Evolutionary conservation across 1,284 basidiomycete species (phyloP), one percentile per base, ranked within the genome.

Genomic region (Peniophora sp.): DNA sequence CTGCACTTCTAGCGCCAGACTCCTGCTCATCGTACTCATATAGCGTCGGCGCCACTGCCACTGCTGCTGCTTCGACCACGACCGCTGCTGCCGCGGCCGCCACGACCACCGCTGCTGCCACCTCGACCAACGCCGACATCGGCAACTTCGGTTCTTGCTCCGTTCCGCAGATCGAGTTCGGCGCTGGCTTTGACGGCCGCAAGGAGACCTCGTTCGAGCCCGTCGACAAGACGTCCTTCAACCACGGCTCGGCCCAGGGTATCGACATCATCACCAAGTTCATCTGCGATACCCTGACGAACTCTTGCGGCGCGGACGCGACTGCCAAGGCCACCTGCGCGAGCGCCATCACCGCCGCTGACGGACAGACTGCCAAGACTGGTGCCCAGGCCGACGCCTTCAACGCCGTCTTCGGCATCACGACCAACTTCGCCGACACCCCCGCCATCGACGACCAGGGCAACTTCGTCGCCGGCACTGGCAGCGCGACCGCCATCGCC

Each of bases 121-220:
- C 37, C 37, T 5, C 37, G 15, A 20, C 8, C 37, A 20, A 56
- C 3, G 24, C 51, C 24, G 57, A 52, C 20, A 58, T 63, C 35
- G 62, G 62, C 44, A 47, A 73, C 65, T 78, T 78, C 54, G 76
- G 76, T 47, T 66, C 56, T 34, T 80, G 77, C 64, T 57, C 70
- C 22, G 63, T 73, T 24, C 78, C 78, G 17, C 59, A 76, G 60
- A 78, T 81, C 54, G 64, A 73, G 53, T 81, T 81, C 61, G 78
- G 60, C 36, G 60, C 54, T 24, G 77, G 76, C 47, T 76, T 81
- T 51, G 77, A 78, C 55, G 62, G 63, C 50, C 67, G 78, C 53
- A 72, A 66, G 57, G 78, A 79, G 60, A 79, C 76, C n/a, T 68
- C 65, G 55, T 79, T 79, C 68, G 60, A 73, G 57, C 78, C 78